Conservation (phyloP, 2,329 filamentous ascomycete species). For the Pseudogymnoascus pannorum region DNA sequence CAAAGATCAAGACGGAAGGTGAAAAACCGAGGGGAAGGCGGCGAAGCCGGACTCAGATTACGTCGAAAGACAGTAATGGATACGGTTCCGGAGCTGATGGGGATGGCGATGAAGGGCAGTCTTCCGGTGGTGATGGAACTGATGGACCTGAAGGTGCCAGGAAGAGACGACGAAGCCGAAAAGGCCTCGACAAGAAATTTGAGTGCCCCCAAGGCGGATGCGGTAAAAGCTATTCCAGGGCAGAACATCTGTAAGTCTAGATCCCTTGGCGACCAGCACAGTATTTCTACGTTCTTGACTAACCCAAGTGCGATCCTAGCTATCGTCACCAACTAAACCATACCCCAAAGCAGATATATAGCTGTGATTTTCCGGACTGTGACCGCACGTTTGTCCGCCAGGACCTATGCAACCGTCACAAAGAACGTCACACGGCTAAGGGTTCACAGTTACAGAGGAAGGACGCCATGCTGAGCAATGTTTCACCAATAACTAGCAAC, state of each 20-base stretch:
- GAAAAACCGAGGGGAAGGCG: slow-evolving; percentile 27
- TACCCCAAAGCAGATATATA: slow-evolving; percentile 89
- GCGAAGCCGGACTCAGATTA: slow-evolving; percentile 23
- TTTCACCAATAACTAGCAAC: slow-evolving; percentile 25
- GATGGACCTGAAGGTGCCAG: slow-evolving; percentile 19
- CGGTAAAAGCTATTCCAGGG: slow-evolving; percentile 91
- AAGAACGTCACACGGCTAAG: slow-evolving; percentile 72
- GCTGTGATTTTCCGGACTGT: slow-evolving; percentile 88
- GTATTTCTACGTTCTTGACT: slow-evolving; percentile 4
- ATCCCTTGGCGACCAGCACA: slow-evolving; percentile 15
- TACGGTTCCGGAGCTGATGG: slow-evolving; percentile 19
- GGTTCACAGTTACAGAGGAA: slow-evolving; percentile 70
- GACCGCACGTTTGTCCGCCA: slow-evolving; percentile 85
- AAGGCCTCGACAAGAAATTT: slow-evolving; percentile 73
- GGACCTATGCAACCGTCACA: slow-evolving; percentile 81
- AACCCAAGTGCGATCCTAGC: slow-evolving; percentile 29
- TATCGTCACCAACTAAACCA: slow-evolving; percentile 95
- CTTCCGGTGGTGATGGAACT: slow-evolving; percentile 27
- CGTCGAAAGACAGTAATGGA: slow-evolving; percentile 20
- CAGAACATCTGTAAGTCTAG: slow-evolving; percentile 75
- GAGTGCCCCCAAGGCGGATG: slow-evolving; percentile 81
- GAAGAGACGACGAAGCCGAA: slow-evolving; percentile 64
- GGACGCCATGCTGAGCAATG: slow-evolving; percentile 54
- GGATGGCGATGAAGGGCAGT: slow-evolving; percentile 23
- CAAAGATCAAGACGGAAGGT: slow-evolving; percentile 19